Evolutionary conservation across 2,329 filamentous ascomycete genomes (phyloP), one percentile per base, ranked within the genome.

Genomic region (Pseudogymnoascus sp.): DNA sequence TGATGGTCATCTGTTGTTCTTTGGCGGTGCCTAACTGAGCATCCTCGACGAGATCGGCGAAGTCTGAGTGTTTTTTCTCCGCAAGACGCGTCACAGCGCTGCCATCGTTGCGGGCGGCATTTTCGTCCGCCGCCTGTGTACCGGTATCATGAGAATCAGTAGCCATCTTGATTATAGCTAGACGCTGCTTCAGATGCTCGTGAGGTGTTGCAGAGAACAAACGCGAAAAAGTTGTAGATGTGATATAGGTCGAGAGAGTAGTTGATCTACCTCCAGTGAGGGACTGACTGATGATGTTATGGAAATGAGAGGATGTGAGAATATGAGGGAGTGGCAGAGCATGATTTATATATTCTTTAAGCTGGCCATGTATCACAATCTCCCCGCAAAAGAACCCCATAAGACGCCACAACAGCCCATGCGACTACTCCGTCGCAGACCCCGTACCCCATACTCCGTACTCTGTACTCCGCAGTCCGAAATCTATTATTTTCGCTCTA

Each of bases 1-100:
- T 15, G 21, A 62, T 21, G 3, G 48, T 39, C 52, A 62, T 58
- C 9, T 34, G 21, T 12, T 62, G 61, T 30, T 62, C 59, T 26
- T 60, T 60, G 28, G 33, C 37, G 8, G 45, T 61, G 57, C 34
- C 57, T 8, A 41, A 3, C 26, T 39, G 34, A 21, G 57, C 57
- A 39, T 59, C 57, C 18, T 39, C 55, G 30, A 34, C 18, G 21
- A 57, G 30, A 21, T 34, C 55, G 30, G 30, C 55, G 7, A 34
- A 57, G 3, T 26, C 55, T 8, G 55, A 52, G 45, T 18, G 30
- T 30, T 52, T n/a, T 30, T 52, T 52, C 5, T 52, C 45, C 18
- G 45, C 45, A 3, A 52, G n/a, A 12, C 45, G 23, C 26, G 23
- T 35, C 15, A 57, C 55, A n/a, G 55, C 35, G 30, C 23, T 57